Evolutionary conservation across 495 filamentous ascomycete species (phyloP).

Genomic region (Copromyces sp.): DNA sequence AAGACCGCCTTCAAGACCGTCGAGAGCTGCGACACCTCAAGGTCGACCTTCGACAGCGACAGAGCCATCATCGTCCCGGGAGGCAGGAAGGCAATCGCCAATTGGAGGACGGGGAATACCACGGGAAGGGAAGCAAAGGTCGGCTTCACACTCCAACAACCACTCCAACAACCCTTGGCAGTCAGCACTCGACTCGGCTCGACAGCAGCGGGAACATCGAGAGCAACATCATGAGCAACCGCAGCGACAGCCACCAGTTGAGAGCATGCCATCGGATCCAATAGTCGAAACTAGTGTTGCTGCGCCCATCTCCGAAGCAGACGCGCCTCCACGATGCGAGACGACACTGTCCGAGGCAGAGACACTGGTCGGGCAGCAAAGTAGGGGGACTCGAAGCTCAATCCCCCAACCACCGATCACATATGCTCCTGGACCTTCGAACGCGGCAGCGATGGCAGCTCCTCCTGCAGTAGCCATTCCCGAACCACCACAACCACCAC

Average conservation of each 20-base stretch:
- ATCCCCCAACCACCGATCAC: constrained; percentile 35
- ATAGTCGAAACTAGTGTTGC: constrained; percentile 18
- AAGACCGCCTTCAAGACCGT: constrained; percentile 26
- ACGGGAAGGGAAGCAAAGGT: constrained; percentile 26
- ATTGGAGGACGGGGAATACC: constrained; percentile 14
- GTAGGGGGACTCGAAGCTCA: constrained; percentile 36
- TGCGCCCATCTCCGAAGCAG: constrained; percentile 18
- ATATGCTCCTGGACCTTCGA: constrained; percentile 20
- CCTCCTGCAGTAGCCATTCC: constrained; percentile 16
- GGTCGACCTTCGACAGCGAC: constrained; percentile 22
- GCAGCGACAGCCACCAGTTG: constrained; percentile 3
- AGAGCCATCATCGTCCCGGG: constrained; percentile 22
- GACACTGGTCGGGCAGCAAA: constrained; percentile 38
- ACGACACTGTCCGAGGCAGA: constrained; percentile 42
- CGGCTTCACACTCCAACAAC: constrained; percentile 3
- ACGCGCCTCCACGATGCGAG: constrained; percentile 32
- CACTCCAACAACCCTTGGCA: constrained; percentile 25
- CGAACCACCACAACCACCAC: constrained; percentile 7
- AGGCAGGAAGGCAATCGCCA: constrained; percentile 23
- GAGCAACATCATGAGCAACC: constrained; percentile 5
- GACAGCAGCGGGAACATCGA: constrained; percentile 6
- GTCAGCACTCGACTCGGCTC: constrained; percentile 17
- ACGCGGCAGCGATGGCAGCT: not conserved
- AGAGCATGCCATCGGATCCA: constrained; percentile 15
- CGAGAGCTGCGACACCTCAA: constrained; percentile 29